Percentiles rank a stretch among this genome's conserved stretches.
phyloP scores from a whole-genome alignment of 768 basidiomycete species.

The Butyriboletus loyo region DNA sequence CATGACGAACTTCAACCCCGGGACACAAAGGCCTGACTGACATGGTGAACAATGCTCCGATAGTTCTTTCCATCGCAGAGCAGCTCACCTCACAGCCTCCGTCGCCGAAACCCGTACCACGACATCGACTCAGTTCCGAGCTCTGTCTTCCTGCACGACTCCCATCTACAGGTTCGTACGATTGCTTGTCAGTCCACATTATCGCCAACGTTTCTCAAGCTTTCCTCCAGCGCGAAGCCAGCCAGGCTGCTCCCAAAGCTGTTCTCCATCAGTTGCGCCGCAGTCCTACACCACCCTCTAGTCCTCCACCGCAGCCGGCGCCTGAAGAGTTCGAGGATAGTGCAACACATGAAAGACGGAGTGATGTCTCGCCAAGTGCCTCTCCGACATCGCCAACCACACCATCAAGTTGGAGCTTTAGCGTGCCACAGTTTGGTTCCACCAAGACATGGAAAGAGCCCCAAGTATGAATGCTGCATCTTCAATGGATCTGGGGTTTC shows the following conservation, averaged over 20 bases:
- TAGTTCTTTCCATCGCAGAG: conserved; percentile 30
- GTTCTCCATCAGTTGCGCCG: conserved; percentile 52
- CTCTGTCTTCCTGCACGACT: conserved; percentile 69
- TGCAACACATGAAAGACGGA: conserved; percentile 6
- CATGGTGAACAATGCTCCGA: conserved; percentile 54
- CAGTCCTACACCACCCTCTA: conserved; percentile 38
- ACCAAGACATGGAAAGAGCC: conserved; percentile 47
- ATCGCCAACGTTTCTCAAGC: conserved; percentile 41
- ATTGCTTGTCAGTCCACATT: conserved; percentile 1
- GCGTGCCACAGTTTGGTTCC: conserved; percentile 10
- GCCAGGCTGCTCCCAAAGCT: conserved; percentile 52
- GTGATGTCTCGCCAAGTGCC: conserved; percentile 14
- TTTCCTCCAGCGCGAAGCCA: conserved; percentile 72
- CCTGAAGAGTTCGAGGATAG: conserved; percentile 20
- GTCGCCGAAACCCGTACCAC: conserved; percentile 25
- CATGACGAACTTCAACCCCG: conserved; percentile 8
- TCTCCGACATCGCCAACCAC: conserved; percentile 24
- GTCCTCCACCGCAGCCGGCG: conserved; percentile 14
- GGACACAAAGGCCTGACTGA: conserved; percentile 6
- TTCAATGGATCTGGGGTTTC: background rate
- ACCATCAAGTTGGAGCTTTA: conserved; percentile 12
- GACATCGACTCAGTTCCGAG: conserved; percentile 43
- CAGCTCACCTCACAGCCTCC: conserved; percentile 19
- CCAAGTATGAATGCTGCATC: conserved; percentile 37
- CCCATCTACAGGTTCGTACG: conserved; percentile 55